These are phyloP conservation scores for Alternaria alternata DNA, from an alignment of 2,329 filamentous ascomycete species.

Conservation along the genomic window DNA sequence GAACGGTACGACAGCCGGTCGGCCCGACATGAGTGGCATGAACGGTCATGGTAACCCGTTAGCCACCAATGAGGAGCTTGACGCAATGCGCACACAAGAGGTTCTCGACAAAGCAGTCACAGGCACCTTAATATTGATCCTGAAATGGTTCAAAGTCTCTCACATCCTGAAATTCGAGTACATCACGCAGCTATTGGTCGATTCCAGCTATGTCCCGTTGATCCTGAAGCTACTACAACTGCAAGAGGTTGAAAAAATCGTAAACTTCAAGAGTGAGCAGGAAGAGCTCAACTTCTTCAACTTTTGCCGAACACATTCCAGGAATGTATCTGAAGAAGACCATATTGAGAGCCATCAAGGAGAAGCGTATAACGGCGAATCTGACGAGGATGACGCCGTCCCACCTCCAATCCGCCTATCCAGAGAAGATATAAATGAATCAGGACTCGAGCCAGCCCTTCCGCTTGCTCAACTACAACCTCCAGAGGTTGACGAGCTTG, in stretches of 20 bases:
- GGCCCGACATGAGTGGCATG: constrained; percentile 43
- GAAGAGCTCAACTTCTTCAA: constrained; percentile 89
- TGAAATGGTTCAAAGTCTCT: constrained; percentile 97
- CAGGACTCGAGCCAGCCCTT: constrained; percentile 36
- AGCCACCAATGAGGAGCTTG: constrained; percentile 72
- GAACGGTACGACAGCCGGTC: constrained; percentile 47
- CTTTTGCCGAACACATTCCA: constrained; percentile 80
- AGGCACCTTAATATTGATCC: constrained; percentile 82
- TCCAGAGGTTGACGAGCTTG: constrained; percentile 81
- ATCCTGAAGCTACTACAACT: constrained; percentile 93
- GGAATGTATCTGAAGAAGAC: constrained; percentile 58
- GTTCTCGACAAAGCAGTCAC: constrained; percentile 91
- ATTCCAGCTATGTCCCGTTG: constrained; percentile 93
- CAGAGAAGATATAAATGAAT: constrained; percentile 48
- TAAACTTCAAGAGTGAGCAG: constrained; percentile 84
- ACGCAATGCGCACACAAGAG: constrained; percentile 81
- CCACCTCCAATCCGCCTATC: constrained; percentile 79
- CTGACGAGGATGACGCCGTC: constrained; percentile 70
- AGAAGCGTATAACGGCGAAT: constrained; percentile 34
- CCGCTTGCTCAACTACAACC: constrained; percentile 42
- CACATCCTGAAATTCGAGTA: constrained; percentile 97
- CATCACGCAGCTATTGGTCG: constrained; percentile 87
- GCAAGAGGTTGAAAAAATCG: constrained; percentile 89
- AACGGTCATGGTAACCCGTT: constrained; percentile 39
- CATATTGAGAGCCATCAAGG: constrained; percentile 22